Base-by-base conservation (phyloP, 2,329 filamentous ascomycete species). In the Zalaria sp. region DNA sequence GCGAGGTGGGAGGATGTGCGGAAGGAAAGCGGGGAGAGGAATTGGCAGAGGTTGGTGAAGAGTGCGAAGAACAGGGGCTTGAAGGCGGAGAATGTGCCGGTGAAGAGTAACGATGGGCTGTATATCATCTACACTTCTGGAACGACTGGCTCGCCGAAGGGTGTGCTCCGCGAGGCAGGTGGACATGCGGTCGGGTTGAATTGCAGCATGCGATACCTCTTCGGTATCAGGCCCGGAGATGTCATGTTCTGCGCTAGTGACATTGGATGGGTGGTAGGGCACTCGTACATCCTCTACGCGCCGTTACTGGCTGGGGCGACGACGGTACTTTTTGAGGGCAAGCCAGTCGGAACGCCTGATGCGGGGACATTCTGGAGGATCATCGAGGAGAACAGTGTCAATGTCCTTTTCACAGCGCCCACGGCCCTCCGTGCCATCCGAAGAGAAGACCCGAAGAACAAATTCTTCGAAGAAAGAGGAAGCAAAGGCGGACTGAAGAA, bases 71-170 rank as follows among this genome's bases (percentile, higher is more conserved):
- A 75, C 35, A 69, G 84, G 46, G 77, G 77, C 0, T 51, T 87
- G 31, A 79, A 72, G 53, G 83, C 83, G 0, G 79, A 71, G 5
- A 81, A 83, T 43, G 86, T 93, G 8, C 77, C 87, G 0, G 78
- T 94, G 2, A 77, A 73, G 47, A 84, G 83, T 40, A 79, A 73
- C 5, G 86, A 94, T 51, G 75, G 75, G 1, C 64, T 93, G n/a
- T 94, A 95, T 60, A 83, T 93, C 50, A 93, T 93, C 44, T 89
- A 93, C 57, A 93, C 86, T 0, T 85, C 79, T 39, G 75, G 85
- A 8, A 93, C 86, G 0, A 93, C 85, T 0, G 85, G 85, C 1
- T 60, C 78, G 5, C 86, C 86, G 0, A 93, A 93, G 61, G 86
- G 86, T 1, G 85, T 93, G 0, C 59, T 91, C 10, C 72, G 88